Evolutionary conservation across 306 rosid species (phyloP), one percentile per base, ranked within the genome.

Genomic region (Castanea crenata): DNA sequence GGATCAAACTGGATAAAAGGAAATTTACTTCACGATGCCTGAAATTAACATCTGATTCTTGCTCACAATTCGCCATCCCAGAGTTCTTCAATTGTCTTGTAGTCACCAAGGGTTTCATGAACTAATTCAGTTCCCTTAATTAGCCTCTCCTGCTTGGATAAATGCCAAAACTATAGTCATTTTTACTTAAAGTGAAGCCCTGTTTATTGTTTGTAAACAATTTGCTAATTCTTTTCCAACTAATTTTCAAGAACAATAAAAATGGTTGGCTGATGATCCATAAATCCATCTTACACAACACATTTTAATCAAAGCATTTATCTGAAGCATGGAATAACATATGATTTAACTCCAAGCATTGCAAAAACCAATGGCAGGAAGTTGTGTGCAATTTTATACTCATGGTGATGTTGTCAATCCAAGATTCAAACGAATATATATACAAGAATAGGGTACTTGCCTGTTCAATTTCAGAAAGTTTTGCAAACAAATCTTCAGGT

Each of bases 81-180:
- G 20, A 86, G 87, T 65, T 90, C 92, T 84, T 81, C 88, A 69
- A 72, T 73, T 75, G 90, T 88, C 79, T 69, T 88, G 73, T 85
- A 90, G 20, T 80, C 83, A 71, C 84, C 83, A 19, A 77, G 70
- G 35, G 77, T 81, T 72, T 79, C 23, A 19, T 83, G 85, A 12
- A 86, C 85, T 46, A 82, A 85, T 0, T 0, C 38, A 5, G n/a
- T 4, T 1, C 85, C 90, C 6, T 31, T 56, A 19, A 76, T 46
- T 35, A 86, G 3, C 79, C 76, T 90, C 57, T 83, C 92, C 94
- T 86, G 92, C 82, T 23, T 55, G 6, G 19, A 34, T 70, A 74
- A 23, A 73, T 72, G 75, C 68, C 54, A 35, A 55, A 46, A 73
- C 74, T 76, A 73, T 32, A 35, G 6, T n/a, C 13, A 6, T 25